A percentile compares a stretch with the other conserved stretches of the same genome.
Conservation (phyloP, 2,329 filamentous ascomycete species). For the Paracoccidioides lutzii region DNA sequence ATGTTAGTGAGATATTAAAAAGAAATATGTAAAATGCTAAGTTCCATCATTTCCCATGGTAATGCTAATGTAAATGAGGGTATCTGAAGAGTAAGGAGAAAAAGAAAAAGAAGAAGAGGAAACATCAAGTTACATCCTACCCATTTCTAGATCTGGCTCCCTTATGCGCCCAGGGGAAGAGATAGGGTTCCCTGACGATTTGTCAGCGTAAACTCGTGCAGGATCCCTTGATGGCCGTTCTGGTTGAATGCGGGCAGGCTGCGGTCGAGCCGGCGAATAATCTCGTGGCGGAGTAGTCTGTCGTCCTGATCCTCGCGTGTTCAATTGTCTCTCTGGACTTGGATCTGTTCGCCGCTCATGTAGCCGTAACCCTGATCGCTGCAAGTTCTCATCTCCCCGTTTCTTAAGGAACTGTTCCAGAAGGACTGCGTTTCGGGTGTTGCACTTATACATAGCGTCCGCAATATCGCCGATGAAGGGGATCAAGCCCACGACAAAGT, state of each 20-base stretch:
- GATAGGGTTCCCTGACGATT: too few species aligned
- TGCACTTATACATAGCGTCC: slow-evolving; percentile 37
- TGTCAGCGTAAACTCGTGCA: not conserved
- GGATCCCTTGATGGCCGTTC: not conserved
- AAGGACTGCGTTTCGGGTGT: slow-evolving; percentile 35
- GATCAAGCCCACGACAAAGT: slow-evolving; percentile 38
- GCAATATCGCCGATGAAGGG: slow-evolving; percentile 39
- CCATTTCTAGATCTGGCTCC: slow-evolving; percentile 15
- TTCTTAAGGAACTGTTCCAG: slow-evolving; percentile 33
- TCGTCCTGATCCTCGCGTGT: not conserved
- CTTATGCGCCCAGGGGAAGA: slow-evolving; percentile 14
- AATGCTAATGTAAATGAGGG: not conserved
- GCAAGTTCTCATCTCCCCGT: slow-evolving; percentile 21
- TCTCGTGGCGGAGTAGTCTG: not conserved
- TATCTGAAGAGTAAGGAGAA: not conserved
- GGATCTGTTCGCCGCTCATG: slow-evolving; percentile 2
- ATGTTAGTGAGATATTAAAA: not conserved
- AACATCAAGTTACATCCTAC: slow-evolving; percentile 5
- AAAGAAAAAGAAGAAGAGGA: slow-evolving; percentile 1
- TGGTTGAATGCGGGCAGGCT: slow-evolving; percentile 11
- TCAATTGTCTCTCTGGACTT: slow-evolving; percentile 9
- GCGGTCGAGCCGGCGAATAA: slow-evolving; percentile 12
- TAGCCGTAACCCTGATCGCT: not conserved
- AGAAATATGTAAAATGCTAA: not conserved
- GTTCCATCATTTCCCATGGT: not conserved